These are phyloP conservation scores for Ceratobasidium sp. DNA, from an alignment of 1,284 basidiomycete species.

Conservation along the genomic window DNA sequence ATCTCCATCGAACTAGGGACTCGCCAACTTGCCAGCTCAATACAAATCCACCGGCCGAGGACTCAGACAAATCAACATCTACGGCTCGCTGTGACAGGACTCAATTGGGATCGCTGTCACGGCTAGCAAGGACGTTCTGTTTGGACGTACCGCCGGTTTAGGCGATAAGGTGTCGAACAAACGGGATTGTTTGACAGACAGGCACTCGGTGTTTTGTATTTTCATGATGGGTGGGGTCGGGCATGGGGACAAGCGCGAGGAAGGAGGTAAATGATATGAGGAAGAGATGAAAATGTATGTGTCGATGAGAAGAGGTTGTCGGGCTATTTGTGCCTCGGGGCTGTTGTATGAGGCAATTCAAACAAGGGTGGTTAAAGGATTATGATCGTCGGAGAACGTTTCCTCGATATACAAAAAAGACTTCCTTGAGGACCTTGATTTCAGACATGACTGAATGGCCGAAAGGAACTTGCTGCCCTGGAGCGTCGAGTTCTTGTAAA, in stretches of 20 bases:
- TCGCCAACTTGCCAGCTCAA: too few species aligned
- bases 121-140: background rate
- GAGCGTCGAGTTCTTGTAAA: constrained; percentile 5
- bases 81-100: constrained; percentile 11
- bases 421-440: too few species aligned
- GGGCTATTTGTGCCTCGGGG: background rate
- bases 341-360: background rate
- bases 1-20: too few species aligned
- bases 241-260: constrained; percentile 14
- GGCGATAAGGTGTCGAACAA: background rate
- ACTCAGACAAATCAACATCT: background rate
- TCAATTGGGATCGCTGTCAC: background rate
- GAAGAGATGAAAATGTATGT: background rate
- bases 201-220: background rate
- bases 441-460: constrained; percentile 15
- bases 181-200: background rate
- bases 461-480: too few species aligned
- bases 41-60: constrained; percentile 1
- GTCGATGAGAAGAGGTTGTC: constrained; percentile 2
- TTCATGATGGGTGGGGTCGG: background rate
- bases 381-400: background rate
- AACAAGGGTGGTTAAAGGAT: constrained; percentile 10
- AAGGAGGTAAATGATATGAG: background rate
- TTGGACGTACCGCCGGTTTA: background rate
- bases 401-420: background rate